Percentiles rank a stretch among this genome's conserved stretches.
Conservation (phyloP, 345 rosid genomes). For the Camelina sativa region DNA sequence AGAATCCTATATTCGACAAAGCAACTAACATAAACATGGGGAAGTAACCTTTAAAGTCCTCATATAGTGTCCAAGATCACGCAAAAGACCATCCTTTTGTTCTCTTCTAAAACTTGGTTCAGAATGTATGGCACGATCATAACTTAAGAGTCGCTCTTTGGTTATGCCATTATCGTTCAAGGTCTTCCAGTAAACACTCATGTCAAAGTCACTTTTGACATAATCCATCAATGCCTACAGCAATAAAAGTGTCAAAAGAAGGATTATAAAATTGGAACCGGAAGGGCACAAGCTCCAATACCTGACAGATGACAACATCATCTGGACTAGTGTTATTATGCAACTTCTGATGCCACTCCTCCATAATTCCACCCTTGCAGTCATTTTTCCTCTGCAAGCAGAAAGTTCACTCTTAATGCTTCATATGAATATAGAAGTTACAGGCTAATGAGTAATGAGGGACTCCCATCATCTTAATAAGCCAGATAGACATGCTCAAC, state of each 20-base stretch:
- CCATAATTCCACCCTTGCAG: constrained; percentile 99
- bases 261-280: not conserved
- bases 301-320: constrained; percentile 98
- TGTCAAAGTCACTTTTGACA: constrained; percentile 74
- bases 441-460: constrained; percentile 18
- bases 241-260: constrained; percentile 34
- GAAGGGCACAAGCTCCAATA: constrained; percentile 37
- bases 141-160: constrained; percentile 89
- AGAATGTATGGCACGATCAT: constrained; percentile 91
- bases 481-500: constrained; percentile 22
- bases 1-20: constrained; percentile 2
- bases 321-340: constrained; percentile 99
- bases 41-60: constrained; percentile 89
- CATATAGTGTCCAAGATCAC: constrained; percentile 92
- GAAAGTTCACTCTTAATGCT: constrained; percentile 24
- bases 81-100: constrained; percentile 84
- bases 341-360: constrained; percentile 99
- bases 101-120: constrained; percentile 86
- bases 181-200: constrained; percentile 92
- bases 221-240: constrained; percentile 90
- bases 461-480: constrained; percentile 8
- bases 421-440: constrained; percentile 31
- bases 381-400: constrained; percentile 76
- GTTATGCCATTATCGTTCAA: constrained; percentile 94
- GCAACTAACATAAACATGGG: constrained; percentile 24